phyloP scores from a whole-genome alignment of 352 stramenopile species.

The Pythium guiyangense region DNA sequence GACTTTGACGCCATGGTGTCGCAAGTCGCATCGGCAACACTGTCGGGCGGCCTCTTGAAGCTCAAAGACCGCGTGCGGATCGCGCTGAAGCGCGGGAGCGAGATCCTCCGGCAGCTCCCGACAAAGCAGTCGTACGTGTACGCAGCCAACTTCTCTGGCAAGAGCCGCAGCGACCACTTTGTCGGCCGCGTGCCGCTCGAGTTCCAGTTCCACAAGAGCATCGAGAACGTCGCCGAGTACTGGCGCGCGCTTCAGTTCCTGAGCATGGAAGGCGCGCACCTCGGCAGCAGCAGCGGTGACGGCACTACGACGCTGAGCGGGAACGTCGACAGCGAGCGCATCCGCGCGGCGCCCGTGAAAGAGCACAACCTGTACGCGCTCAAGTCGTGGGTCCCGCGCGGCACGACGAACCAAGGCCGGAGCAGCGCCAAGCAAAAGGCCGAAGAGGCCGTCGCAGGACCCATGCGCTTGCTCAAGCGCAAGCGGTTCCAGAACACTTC shows the following conservation, averaged over 20 bases:
- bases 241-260: constrained; percentile 75
- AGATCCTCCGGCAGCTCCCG: constrained; percentile 44
- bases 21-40: constrained; percentile 64
- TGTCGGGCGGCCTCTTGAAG: constrained; percentile 62
- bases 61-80: constrained; percentile 48
- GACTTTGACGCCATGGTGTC: constrained; percentile 78
- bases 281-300: constrained; percentile 32
- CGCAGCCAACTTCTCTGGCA: constrained; percentile 48
- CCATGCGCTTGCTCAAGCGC: constrained; percentile 44
- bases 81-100: constrained; percentile 46
- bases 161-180: constrained; percentile 47
- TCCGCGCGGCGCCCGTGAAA: constrained; percentile 48
- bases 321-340: constrained; percentile 48
- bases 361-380: constrained; percentile 66
- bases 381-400: constrained; percentile 61
- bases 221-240: constrained; percentile 50
- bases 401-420: constrained; percentile 32
- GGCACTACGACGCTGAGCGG: constrained; percentile 38
- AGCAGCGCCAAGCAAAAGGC: constrained; percentile 52
- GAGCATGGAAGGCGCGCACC: constrained; percentile 51
- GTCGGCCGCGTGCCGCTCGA: constrained; percentile 50
- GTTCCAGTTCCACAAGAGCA: constrained; percentile 30
- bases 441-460: constrained; percentile 28
- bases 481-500: constrained; percentile 40
- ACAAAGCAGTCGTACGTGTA: constrained; percentile 60